Conservation (phyloP, 352 stramenopile species). For the Globisporangium cystogenes region DNA sequence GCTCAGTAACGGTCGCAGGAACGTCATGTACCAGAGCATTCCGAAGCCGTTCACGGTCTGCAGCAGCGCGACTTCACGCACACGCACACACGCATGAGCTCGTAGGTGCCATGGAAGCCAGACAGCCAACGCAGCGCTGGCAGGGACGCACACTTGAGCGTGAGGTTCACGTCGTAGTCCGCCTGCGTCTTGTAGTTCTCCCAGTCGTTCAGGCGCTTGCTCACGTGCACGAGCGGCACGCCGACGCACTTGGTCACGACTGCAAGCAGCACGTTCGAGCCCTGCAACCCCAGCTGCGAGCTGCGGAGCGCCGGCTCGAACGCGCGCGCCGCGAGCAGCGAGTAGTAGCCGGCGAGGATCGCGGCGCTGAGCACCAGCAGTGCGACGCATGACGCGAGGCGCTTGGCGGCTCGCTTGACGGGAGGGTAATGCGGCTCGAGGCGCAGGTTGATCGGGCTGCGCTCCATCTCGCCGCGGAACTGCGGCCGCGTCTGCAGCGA, state of each 20-base stretch:
- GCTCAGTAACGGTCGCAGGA: conserved; percentile 32
- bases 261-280: conserved; percentile 30
- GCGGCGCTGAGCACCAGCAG: conserved; percentile 20
- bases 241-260: conserved; percentile 31
- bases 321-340: conserved; percentile 27
- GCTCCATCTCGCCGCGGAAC: conserved; percentile 43
- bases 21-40: conserved; percentile 44
- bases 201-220: conserved; percentile 45
- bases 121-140: not conserved
- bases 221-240: conserved; percentile 18
- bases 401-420: conserved; percentile 22
- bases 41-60: conserved; percentile 63
- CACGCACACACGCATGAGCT: not conserved
- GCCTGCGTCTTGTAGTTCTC: conserved; percentile 70
- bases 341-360: conserved; percentile 22
- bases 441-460: conserved; percentile 49
- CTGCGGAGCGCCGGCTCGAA: conserved; percentile 17
- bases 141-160: conserved; percentile 58
- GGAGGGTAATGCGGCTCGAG: conserved; percentile 44
- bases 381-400: conserved; percentile 17
- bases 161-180: conserved; percentile 64
- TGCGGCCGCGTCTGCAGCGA: conserved; percentile 29
- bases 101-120: not conserved
- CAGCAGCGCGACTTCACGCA: conserved; percentile 32
- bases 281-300: conserved; percentile 15